These are phyloP conservation scores for Talaromyces stipitatus DNA, from an alignment of 495 filamentous ascomycete species.

Conservation along the genomic window DNA sequence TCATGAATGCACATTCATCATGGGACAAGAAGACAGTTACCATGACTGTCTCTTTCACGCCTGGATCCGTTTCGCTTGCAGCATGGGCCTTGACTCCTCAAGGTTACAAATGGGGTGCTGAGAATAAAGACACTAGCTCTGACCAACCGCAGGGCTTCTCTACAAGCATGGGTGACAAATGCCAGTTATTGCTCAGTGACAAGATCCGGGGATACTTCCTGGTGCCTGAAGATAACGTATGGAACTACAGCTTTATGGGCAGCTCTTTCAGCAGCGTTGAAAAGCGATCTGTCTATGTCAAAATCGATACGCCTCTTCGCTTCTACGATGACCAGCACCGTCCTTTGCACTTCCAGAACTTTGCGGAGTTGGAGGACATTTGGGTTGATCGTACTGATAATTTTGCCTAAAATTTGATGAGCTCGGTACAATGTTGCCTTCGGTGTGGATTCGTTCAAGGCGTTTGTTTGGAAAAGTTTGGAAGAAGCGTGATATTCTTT, in stretches of 20 bases:
- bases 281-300: slow-evolving; percentile 84
- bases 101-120: slow-evolving; percentile 94
- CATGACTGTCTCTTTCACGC: slow-evolving; percentile 95
- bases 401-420: slow-evolving; percentile 52
- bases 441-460: slow-evolving; percentile 10
- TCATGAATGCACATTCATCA: slow-evolving; percentile 72
- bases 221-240: slow-evolving; percentile 81
- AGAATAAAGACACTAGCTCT: slow-evolving; percentile 86
- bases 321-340: slow-evolving; percentile 95
- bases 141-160: slow-evolving; percentile 93
- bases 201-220: slow-evolving; percentile 92
- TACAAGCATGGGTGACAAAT: slow-evolving; percentile 89
- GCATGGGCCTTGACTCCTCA: slow-evolving; percentile 86
- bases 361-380: slow-evolving; percentile 84
- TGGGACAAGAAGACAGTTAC: slow-evolving; percentile 97
- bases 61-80: slow-evolving; percentile 91
- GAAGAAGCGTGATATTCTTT: slow-evolving; percentile 5
- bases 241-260: slow-evolving; percentile 99
- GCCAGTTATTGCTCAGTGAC: slow-evolving; percentile 85
- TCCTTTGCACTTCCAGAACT: slow-evolving; percentile 89
- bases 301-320: slow-evolving; percentile 79
- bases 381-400: slow-evolving; percentile 83
- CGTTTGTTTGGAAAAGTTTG: too few species aligned
- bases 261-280: slow-evolving; percentile 77
- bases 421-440: too few species aligned